Percentiles rank a stretch among this genome's conserved stretches.
phyloP scores from a whole-genome alignment of 352 stramenopile genomes.

The Pythium chondricola region DNA sequence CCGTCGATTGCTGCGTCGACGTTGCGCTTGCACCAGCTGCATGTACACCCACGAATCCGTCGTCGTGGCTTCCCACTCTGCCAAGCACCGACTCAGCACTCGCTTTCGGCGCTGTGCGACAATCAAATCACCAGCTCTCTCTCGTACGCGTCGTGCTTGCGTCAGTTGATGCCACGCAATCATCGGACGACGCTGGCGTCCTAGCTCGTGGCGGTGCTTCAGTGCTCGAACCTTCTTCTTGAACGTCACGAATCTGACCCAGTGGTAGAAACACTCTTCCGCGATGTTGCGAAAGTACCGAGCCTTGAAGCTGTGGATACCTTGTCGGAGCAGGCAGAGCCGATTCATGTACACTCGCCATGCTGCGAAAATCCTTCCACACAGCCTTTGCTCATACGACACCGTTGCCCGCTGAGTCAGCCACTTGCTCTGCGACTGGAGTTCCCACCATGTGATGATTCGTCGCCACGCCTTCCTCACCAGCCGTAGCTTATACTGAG shows the following conservation, averaged over 20 bases:
- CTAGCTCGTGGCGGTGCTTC: background rate
- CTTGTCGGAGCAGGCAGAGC: constrained; percentile 4
- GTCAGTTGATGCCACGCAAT: background rate
- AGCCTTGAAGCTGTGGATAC: constrained; percentile 16
- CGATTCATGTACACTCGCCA: background rate
- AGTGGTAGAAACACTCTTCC: constrained; percentile 24
- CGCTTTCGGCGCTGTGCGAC: background rate
- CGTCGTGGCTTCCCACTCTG: background rate
- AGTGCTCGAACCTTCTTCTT: constrained; percentile 8
- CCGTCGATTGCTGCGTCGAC: background rate
- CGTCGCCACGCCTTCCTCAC: background rate
- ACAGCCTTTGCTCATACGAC: background rate
- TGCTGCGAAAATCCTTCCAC: background rate
- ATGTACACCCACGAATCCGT: background rate
- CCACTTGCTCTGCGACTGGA: background rate
- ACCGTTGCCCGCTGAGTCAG: background rate
- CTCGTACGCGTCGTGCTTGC: background rate
- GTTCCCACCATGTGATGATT: background rate
- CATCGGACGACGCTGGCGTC: background rate
- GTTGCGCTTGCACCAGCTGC: background rate
- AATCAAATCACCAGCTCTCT: background rate
- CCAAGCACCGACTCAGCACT: background rate
- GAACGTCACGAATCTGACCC: constrained; percentile 10
- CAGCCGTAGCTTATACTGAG: background rate
- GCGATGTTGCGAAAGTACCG: constrained; percentile 21